These are phyloP conservation scores for Parasarocladium wereldwijsianum DNA, from an alignment of 2,329 filamentous ascomycete genomes.

Conservation along the genomic window DNA sequence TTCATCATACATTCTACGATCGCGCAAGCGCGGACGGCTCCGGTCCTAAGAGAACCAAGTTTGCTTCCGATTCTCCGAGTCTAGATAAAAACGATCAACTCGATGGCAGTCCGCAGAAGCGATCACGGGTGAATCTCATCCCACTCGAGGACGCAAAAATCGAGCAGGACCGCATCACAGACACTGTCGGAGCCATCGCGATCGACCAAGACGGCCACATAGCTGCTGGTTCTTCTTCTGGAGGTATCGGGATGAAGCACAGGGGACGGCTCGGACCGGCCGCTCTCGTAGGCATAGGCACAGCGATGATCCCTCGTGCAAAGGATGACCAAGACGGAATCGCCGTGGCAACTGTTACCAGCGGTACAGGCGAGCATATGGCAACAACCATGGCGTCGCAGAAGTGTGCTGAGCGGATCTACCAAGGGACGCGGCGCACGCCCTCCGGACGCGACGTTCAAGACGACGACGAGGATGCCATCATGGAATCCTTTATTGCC, in stretches of 20 bases:
- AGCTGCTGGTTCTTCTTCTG: constrained; percentile 88
- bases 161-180: constrained; percentile 59
- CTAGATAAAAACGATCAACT: no score
- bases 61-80: no score
- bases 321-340: constrained; percentile 52
- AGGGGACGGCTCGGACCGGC: constrained; percentile 82
- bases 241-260: constrained; percentile 98
- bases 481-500: constrained; percentile 61
- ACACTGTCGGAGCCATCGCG: constrained; percentile 92
- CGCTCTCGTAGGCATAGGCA: constrained; percentile 82
- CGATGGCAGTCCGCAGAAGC: no score
- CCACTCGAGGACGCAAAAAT: no score
- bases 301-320: constrained; percentile 70
- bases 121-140: no score
- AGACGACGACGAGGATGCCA: constrained; percentile 62
- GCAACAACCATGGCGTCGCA: constrained; percentile 85
- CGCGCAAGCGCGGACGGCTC: no score
- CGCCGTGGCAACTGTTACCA: constrained; percentile 73
- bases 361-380: constrained; percentile 96
- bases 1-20: no score
- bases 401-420: constrained; percentile 74
- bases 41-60: no score
- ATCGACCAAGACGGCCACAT: constrained; percentile 78
- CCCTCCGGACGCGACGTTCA: constrained; percentile 45
- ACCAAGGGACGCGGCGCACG: constrained; percentile 49